Base-by-base conservation (phyloP, 768 basidiomycete species). In the Boletus vermiculosoides region DNA sequence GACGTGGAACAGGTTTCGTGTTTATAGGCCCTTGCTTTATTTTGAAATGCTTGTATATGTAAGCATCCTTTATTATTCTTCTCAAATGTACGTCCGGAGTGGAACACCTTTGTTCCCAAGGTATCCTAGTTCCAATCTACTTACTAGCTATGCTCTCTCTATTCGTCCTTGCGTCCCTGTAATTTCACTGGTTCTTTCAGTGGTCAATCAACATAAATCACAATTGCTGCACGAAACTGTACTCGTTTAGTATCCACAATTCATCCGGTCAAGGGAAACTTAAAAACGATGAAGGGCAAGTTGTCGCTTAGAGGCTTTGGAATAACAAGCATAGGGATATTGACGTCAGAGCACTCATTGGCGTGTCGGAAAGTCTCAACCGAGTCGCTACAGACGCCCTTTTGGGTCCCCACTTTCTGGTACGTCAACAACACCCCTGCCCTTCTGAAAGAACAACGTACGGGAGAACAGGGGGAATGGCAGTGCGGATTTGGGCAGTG, bases 1-100 rank as follows among this genome's bases (percentile, higher is more conserved):
- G 61, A 69, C 23, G 16, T 51, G 44, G 18, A 20, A 44, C 13
- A n/a, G 15, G 18, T n/a, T 46, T 33, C 42, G 33, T 47, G 28
- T 30, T 15, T 18, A 45, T 39, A 18, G 23, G 37, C 4, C 25
- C 22, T 13, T 16, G 18, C 15, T 60, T 41, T 23, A 33, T 48
- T 52, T 55, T 46, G 28, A 28, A 15, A 51, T 41, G 37, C 36
- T 8, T 36, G 7, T 37, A 18, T 18, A n/a, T 40, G 1, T 15
- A 6, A 13, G 10, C 3, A 20, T 33, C 6, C 10, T 53, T 37
- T 40, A 47, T n/a, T n/a, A 9, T 44, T 15, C 16, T 22, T 20
- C 12, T 11, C 22, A 41, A 5, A 40, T 45, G 30, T 15, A 15
- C 23, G 15, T 22, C 36, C n/a, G 8, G 46, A 16, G 13, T 30